Base-by-base conservation (phyloP, 495 filamentous ascomycete species). In the Amorphotheca resinae region DNA sequence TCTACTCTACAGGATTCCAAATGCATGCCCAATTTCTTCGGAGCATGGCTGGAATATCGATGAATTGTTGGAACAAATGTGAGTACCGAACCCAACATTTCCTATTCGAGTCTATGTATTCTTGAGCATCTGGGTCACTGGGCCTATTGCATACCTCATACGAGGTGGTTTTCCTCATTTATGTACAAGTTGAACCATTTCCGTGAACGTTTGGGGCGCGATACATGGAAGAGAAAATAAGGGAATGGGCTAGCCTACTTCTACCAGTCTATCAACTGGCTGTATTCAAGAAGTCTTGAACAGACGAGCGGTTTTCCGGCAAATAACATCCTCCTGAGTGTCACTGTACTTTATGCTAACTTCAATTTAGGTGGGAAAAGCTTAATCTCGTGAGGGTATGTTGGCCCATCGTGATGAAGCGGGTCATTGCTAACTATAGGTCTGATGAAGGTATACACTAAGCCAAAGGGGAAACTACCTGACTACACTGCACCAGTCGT, bases 31-130 rank as follows among this genome's bases (percentile, higher is more conserved):
- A 12, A 95, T 98, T 64, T 94, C 86, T 59, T 87, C 89, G 38
- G 91, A 96, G 62, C 87, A 95, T 63, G 93, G 89, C 28, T 98
- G 91, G 91, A 98, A 98, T 60, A 68, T 98, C 22, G 91, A 98
- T 59, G 91, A 98, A 67, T 67, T 98, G 47, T 65, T 98, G 68
- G 91, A 96, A 64, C 75, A 79, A 64, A 95, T 95, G 89, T 76
- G 58, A 55, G 65, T 62, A 44, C 11, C 30, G 36, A 42, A 18
- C 28, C 36, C 15, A 3, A n/a, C 37, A 9, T 30, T 30, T 33
- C 31, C 11, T 33, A 5, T 33, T 33, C 16, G 31, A 11, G 31
- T 12, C 16, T 11, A n/a, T 33, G 6, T 4, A 14, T 38, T 9
- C 11, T 22, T 22, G 4, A 16, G 12, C 32, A 33, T 26, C 22